A percentile compares a stretch with the other conserved stretches of the same genome.
Evolutionary conservation across 176 grass and related monocot species (phyloP).

Genomic region (Aegilops sharonensis): DNA sequence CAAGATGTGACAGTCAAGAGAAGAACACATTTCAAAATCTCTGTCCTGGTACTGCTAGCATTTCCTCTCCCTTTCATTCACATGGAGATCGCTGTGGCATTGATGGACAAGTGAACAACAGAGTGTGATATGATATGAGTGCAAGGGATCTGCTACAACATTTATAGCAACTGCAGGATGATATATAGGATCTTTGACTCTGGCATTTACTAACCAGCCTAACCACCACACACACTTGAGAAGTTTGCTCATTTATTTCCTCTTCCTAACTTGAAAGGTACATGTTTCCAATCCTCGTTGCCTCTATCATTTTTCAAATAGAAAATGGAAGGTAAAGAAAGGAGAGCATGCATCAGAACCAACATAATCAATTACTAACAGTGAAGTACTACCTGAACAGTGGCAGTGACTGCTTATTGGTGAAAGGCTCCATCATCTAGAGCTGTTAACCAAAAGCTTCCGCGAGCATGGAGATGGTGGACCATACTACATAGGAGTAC

Average conservation of each 20-base stretch:
- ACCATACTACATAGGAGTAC: slow-evolving; percentile 5
- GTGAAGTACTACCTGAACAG: neutral
- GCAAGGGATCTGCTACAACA: slow-evolving; percentile 22
- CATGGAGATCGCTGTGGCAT: slow-evolving; percentile 26
- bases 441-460: slow-evolving; percentile 31
- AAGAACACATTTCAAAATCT: slow-evolving; percentile 27
- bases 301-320: no score
- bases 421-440: slow-evolving; percentile 30
- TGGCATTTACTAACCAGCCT: neutral
- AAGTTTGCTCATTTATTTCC: neutral
- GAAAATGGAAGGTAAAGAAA: no score
- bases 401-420: neutral
- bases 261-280: no score
- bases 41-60: neutral
- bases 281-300: no score
- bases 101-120: slow-evolving; percentile 20
- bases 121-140: slow-evolving; percentile 13
- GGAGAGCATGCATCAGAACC: no score
- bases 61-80: neutral
- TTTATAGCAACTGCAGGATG: slow-evolving; percentile 8
- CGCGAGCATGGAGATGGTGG: slow-evolving; percentile 18
- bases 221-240: neutral
- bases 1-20: slow-evolving; percentile 13
- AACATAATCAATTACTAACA: no score
- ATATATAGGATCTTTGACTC: slow-evolving; percentile 14